These are phyloP conservation scores for Kwoniella europaea DNA, from an alignment of 768 basidiomycete species.

Conservation along the genomic window DNA sequence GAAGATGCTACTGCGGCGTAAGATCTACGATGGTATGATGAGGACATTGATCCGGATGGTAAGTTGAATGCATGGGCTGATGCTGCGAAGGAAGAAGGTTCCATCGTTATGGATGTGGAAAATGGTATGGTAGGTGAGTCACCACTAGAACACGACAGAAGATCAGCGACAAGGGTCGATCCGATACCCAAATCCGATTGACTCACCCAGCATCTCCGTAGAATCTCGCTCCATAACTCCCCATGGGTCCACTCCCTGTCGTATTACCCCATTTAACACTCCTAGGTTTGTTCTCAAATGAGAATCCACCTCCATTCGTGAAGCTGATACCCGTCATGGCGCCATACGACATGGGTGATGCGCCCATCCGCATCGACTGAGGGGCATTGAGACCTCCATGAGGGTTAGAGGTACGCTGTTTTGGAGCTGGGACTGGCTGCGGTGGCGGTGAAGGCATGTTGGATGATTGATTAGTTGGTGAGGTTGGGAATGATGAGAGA, in stretches of 20 bases:
- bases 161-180: not conserved
- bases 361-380: slow-evolving; percentile 24
- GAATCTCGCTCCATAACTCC: slow-evolving; percentile 52
- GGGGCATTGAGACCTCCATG: slow-evolving; percentile 21
- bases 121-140: slow-evolving; percentile 45
- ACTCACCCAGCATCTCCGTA: slow-evolving; percentile 51
- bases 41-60: slow-evolving; percentile 40
- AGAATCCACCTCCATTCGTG: slow-evolving; percentile 48
- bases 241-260: slow-evolving; percentile 30
- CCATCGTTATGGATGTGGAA: slow-evolving; percentile 52
- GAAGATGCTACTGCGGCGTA: slow-evolving; percentile 45
- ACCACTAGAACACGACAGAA: slow-evolving; percentile 18
- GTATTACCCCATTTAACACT: slow-evolving; percentile 35
- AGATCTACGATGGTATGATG: slow-evolving; percentile 45
- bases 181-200: not conserved
- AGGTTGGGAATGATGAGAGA: not conserved
- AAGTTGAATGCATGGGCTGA: slow-evolving; percentile 45
- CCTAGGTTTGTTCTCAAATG: slow-evolving; percentile 37
- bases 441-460: slow-evolving; percentile 41
- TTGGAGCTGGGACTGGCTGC: slow-evolving; percentile 36
- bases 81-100: slow-evolving; percentile 43
- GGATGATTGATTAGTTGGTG: slow-evolving; percentile 2
- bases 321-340: slow-evolving; percentile 52
- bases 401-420: slow-evolving; percentile 21
- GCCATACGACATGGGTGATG: slow-evolving; percentile 49